A percentile compares a stretch with the other conserved stretches of the same genome.
Conservation (phyloP, 1,139 yeast species). For the Sugiyamaella japonica region DNA sequence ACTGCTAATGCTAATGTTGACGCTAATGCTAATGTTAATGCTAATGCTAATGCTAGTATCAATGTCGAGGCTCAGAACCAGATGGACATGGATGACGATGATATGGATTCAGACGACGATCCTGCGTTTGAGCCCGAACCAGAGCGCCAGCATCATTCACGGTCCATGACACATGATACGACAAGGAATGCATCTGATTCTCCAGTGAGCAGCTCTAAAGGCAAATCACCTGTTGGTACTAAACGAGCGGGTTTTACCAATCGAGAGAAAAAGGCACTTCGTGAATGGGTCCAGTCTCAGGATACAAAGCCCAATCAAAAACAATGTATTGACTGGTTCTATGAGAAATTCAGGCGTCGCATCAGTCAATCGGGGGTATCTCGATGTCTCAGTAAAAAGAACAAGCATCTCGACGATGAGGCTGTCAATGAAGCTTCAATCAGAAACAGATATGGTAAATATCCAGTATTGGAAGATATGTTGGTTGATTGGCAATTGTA, state of each 20-base stretch:
- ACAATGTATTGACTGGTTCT: constrained; percentile 22
- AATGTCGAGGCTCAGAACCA: not conserved
- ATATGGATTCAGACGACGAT: not conserved
- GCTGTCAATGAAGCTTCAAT: constrained; percentile 15
- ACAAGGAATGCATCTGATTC: no score
- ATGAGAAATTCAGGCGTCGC: constrained; percentile 15
- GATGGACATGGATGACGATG: constrained; percentile 4
- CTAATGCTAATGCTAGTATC: not conserved
- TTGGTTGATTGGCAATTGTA: constrained; percentile 21
- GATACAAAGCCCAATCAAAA: constrained; percentile 18
- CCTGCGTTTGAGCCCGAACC: not conserved
- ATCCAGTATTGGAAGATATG: constrained; percentile 20
- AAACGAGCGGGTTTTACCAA: constrained; percentile 21
- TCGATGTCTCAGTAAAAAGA: constrained; percentile 19
- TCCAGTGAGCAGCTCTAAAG: not conserved
- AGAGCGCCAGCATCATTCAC: not conserved
- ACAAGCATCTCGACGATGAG: constrained; percentile 17
- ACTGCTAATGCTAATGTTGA: not conserved
- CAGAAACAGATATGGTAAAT: constrained; percentile 20
- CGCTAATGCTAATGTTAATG: not conserved
- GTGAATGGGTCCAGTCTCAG: constrained; percentile 21
- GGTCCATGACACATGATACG: no score
- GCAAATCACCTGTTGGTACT: not conserved
- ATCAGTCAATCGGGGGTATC: constrained; percentile 21
- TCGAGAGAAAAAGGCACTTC: constrained; percentile 18